Evolutionary conservation across 768 basidiomycete species (phyloP), one percentile per base, ranked within the genome.

Genomic region (Candolleomyces eurysporus): DNA sequence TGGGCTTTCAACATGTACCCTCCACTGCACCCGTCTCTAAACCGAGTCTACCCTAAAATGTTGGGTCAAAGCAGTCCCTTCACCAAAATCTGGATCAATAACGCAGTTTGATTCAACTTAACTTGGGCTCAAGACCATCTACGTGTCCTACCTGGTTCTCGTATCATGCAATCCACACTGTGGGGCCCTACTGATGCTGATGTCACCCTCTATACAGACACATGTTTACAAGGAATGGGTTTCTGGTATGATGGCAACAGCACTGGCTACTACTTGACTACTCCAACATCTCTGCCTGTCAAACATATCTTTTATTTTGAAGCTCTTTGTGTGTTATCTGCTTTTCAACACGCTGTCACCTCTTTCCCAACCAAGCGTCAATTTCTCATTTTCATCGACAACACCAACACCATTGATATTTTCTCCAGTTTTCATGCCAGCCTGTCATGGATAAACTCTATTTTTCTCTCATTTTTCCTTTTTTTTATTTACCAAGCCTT

Each of bases 1-100:
- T 81, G 78, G 78, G 60, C 66, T 0, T 65, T 82, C 21, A 82
- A 81, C 54, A 73, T 73, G 2, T 78, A 67, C 50, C 79, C 79
- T 0, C 60, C 74, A 0, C 65, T 82, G 0, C 64, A 68, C 0
- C 80, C 79, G 0, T 68, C 64, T 0, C 65, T 83, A 0, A 72
- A 59, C 14, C 61, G 65, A 0, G 3, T 80, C 0, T 82, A 82
- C 60, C 57, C 62, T 0, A 79, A 80, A 57, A 75, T 74, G 0
- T 30, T 0, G 77, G 78, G 0, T 76, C 73, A n/a, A 13, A 40
- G 0, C n/a, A 32, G 59, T 9, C 39, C 62, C 0, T 19, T 57
- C 31, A 60, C 63, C 0, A 22, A n/a, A 0, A 51, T 81, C 2
- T 72, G 62, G 32, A 49, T 78, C 39, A 80, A 76, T 57, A 62